These are phyloP conservation scores for Entrophospora sp. DNA, from an alignment of 192 early-diverging fungal genomes.

Conservation along the genomic window DNA sequence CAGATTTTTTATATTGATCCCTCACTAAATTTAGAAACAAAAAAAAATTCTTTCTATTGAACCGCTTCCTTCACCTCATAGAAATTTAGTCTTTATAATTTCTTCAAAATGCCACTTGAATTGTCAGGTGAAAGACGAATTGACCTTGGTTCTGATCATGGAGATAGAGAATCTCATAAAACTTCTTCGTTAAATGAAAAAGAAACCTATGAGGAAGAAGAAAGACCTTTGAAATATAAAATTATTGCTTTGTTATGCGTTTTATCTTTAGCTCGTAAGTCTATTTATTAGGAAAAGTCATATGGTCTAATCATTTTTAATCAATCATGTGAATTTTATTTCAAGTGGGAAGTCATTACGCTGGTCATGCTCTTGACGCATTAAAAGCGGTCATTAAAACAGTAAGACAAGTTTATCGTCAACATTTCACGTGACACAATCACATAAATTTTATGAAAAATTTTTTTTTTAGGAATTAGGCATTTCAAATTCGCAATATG, in stretches of 20 bases:
- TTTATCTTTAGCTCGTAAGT: conserved; percentile 52
- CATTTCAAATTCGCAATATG: conserved; percentile 60
- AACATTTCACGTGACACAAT: neutral
- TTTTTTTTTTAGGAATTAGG: conserved; percentile 41
- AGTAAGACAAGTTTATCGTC: conserved; percentile 25
- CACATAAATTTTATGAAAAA: neutral
- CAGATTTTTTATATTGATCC: too few species aligned
- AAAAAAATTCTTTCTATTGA: too few species aligned
- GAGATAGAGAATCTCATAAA: neutral
- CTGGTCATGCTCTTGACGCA: conserved; percentile 61
- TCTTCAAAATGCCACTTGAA: neutral
- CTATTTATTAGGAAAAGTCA: neutral
- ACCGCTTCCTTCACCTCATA: neutral
- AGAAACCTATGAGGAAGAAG: neutral
- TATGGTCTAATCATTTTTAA: neutral
- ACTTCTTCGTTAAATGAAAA: neutral
- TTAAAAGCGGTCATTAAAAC: conserved; percentile 58
- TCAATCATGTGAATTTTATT: neutral
- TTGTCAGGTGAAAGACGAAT: neutral
- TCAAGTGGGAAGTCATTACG: conserved; percentile 61
- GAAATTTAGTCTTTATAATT: neutral
- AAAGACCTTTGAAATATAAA: conserved; percentile 39
- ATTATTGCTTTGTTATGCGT: conserved; percentile 47
- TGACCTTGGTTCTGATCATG: neutral
- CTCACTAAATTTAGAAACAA: too few species aligned